Evolutionary conservation across 768 basidiomycete genomes (phyloP), one percentile per base, ranked within the genome.

Genomic region (Rhodotorula diobovata): DNA sequence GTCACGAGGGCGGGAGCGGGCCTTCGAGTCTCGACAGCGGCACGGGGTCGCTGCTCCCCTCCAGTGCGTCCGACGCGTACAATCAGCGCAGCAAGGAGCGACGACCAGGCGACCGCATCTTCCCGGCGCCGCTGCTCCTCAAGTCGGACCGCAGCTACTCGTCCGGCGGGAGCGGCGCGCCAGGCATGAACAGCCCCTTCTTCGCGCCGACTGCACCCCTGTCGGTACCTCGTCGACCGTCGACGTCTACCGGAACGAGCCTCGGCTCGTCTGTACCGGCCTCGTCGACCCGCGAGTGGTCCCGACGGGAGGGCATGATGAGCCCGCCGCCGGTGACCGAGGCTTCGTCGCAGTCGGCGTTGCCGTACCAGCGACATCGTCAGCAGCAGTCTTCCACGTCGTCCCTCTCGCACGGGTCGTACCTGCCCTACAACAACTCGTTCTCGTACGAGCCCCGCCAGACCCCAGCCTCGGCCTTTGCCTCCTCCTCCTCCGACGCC

Each of bases 51-150:
- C 48, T 50, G 23, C 25, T 50, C 9, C 48, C 48, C 8, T 23
- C 11, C 7, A 12, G 9, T 8, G 23, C 48, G 48, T 28, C 25
- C 48, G 48, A 50, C 32, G 12, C 53, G 53, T 25, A 50, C 28
- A 54, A 30, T 16, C 53, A 58, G 35, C 37, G 23, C 28, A 3
- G 25, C 51, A 43, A 30, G 18, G 66, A 54, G 6, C 66, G 58
- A 15, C 15, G 37, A n/a, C n/a, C 39, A 21, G 39, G 54, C 21
- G 62, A 63, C 4, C 73, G 73, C 48, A 62, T 62, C n/a, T 75
- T 71, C 30, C 73, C 73, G 0, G 73, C 73, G 1, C 73, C 73
- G 18, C 61, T 75, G 5, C 41, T 66, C 6, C 70, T 75, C 51
- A 67, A 65, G 34, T 46, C 67, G 48, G 70, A 68, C 21, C 60